These are phyloP conservation scores for Lactifluus volemus DNA, from an alignment of 768 basidiomycete species.

Conservation along the genomic window DNA sequence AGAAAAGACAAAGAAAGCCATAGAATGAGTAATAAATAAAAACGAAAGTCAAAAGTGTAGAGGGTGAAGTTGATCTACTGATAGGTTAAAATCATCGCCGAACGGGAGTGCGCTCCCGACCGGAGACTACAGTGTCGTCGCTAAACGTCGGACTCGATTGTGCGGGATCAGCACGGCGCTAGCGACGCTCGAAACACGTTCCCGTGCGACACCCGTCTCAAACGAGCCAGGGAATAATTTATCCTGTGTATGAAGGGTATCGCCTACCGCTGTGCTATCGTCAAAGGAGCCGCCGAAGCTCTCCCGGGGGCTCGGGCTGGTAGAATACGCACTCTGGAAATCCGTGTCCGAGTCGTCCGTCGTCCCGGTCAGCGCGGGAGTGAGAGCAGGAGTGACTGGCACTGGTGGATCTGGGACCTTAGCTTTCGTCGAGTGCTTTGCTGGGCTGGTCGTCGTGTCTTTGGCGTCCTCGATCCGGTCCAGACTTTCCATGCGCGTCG, in stretches of 20 bases:
- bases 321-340: slow-evolving; percentile 80
- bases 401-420: background rate
- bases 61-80: background rate
- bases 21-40: slow-evolving; percentile 18
- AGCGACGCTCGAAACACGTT: slow-evolving; percentile 48
- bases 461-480: background rate
- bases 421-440: background rate
- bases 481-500: slow-evolving; percentile 3
- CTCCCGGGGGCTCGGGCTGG: slow-evolving; percentile 47
- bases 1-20: background rate
- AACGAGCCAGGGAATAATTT: slow-evolving; percentile 23
- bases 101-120: background rate
- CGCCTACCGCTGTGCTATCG: slow-evolving; percentile 7
- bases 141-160: slow-evolving; percentile 33
- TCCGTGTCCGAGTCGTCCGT: slow-evolving; percentile 34
- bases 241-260: slow-evolving; percentile 21
- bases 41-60: background rate
- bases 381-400: slow-evolving; percentile 20
- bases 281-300: slow-evolving; percentile 47
- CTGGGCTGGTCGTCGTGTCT: background rate
- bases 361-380: slow-evolving; percentile 19
- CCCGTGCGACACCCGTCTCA: slow-evolving; percentile 34
- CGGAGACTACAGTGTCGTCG: slow-evolving; percentile 30
- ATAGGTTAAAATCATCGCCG: background rate
- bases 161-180: slow-evolving; percentile 35